Base-by-base conservation (phyloP, 2,329 filamentous ascomycete species). In the Xylariales sp. region DNA sequence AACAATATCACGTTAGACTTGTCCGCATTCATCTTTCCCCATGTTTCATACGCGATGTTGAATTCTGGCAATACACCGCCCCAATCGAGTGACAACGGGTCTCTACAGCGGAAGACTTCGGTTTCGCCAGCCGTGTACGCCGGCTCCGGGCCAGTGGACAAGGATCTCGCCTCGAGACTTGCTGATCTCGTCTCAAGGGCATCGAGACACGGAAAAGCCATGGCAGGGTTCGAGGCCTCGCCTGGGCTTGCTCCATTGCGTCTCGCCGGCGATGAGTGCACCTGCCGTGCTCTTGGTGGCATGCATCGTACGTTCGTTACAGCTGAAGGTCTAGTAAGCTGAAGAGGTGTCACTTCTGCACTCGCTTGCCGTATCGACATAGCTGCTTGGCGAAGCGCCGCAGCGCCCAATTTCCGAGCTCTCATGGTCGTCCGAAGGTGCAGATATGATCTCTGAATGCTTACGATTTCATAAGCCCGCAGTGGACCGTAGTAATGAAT, bases 71-170 rank as follows among this genome's bases (percentile, higher is more conserved):
- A 68, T n/a, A 90, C 78, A 40, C 93, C 93, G 46, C 93, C 93
- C 88, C 94, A 97, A 66, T 98, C 93, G 19, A 97, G 80, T 3
- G 90, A 70, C 12, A 97, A 69, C 0, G 89, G 82, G 16, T 88
- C 73, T 6, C 74, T 56, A 53, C 84, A 93, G 58, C 82, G 82
- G 64, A 86, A 96, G 21, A 70, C 76, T 50, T 86, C 76, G 38
- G 93, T 90, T n/a, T 80, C 81, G 43, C 93, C 93, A 33, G 86
- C 84, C 0, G 91, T 96, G 64, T 98, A 98, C 1, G 88, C 88
- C 0, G 93, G 93, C 59, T 98, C 93, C 1, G 91, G 91, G 0
- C 91, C 91, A 34, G 81, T 82, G 12, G 80, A 77, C 35, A 84
- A 71, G 27, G 84, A 86, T 42, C 71, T 70, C 12, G 78, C 74